Evolutionary conservation across 495 filamentous ascomycete species (phyloP).

Genomic region (Barbatosphaeria neglecta): DNA sequence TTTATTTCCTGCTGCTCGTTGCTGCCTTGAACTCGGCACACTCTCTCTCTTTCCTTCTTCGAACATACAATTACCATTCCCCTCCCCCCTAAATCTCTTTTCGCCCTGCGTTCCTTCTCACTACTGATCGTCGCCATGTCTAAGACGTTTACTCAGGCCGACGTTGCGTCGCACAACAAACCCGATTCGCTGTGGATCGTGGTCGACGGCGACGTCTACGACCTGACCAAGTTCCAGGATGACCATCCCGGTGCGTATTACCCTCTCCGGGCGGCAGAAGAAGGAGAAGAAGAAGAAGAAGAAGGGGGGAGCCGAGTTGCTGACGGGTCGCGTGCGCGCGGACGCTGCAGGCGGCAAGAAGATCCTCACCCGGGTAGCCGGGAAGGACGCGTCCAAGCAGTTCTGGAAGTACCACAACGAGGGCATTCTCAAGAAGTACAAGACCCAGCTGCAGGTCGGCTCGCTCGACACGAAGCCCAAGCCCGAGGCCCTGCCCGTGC

Average conservation of each 20-base stretch:
- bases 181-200: conserved; percentile 76
- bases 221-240: conserved; percentile 86
- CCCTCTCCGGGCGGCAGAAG: too few species aligned
- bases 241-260: conserved; percentile 67
- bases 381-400: conserved; percentile 94
- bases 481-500: conserved; percentile 38
- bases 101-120: conserved; percentile 31
- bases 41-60: too few species aligned
- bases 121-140: conserved; percentile 55
- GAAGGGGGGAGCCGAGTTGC: not conserved
- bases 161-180: conserved; percentile 87
- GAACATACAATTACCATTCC: too few species aligned
- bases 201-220: conserved; percentile 93
- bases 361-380: conserved; percentile 85
- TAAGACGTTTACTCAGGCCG: conserved; percentile 68
- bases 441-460: conserved; percentile 74
- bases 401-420: conserved; percentile 99
- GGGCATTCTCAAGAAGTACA: conserved; percentile 90
- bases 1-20: too few species aligned
- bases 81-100: conserved; percentile 20
- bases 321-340: conserved; percentile 8
- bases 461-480: conserved; percentile 80
- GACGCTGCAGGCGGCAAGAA: conserved; percentile 94
- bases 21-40: too few species aligned
- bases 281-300: not conserved